Percentiles rank a stretch among this genome's conserved stretches.
Conservation (phyloP, 106 monocot genomes). For the Phalaenopsis equestris region DNA sequence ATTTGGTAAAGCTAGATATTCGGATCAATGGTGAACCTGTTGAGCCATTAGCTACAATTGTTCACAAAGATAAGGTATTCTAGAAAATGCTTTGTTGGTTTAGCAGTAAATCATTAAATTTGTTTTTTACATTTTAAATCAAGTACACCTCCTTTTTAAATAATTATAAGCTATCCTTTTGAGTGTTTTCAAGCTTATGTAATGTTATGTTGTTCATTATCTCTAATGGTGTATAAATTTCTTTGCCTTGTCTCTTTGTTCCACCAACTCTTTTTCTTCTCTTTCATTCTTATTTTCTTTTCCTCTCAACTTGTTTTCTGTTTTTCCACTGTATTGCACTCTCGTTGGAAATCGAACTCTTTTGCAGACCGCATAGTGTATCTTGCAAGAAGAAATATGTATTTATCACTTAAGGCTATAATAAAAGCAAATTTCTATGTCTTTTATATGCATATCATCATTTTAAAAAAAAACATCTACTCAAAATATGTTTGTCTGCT, state of each 20-base stretch:
- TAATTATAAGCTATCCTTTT: background rate
- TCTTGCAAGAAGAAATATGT: too few relatives aligned
- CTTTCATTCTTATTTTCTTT: too few relatives aligned
- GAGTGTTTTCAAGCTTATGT: background rate
- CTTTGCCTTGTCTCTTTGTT: too few relatives aligned
- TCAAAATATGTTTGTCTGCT: background rate
- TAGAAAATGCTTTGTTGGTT: constrained; percentile 1
- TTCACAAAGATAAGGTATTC: constrained; percentile 92
- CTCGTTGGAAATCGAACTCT: too few relatives aligned
- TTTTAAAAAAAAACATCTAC: background rate
- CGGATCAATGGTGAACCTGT: constrained; percentile 93
- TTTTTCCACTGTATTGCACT: too few relatives aligned
- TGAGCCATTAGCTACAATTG: constrained; percentile 88
- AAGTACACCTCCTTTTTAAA: background rate
- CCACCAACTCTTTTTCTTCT: too few relatives aligned
- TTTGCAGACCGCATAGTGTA: too few relatives aligned
- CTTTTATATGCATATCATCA: background rate
- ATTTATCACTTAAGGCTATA: background rate
- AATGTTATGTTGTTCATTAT: too few relatives aligned
- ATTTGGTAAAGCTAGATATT: constrained; percentile 86
- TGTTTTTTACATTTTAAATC: background rate
- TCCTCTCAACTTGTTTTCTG: too few relatives aligned
- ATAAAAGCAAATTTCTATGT: background rate
- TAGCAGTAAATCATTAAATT: background rate
- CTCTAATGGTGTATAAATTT: too few relatives aligned